Evolutionary conservation across 805 yeast species (phyloP).

Genomic region (Hanseniaspora jakobsenii): DNA sequence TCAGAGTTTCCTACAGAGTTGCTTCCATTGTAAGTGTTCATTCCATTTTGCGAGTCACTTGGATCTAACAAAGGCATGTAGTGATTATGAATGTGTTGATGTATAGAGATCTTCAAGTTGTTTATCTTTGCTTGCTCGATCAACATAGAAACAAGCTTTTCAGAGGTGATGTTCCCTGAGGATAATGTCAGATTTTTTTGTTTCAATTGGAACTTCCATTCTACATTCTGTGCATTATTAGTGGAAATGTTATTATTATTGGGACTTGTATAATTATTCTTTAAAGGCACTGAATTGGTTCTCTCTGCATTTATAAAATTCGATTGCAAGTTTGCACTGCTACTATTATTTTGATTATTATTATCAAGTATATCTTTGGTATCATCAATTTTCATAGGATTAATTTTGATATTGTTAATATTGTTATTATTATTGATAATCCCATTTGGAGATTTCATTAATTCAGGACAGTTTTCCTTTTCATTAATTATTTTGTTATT

Average conservation of each 20-base stretch:
- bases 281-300: constrained; percentile 12
- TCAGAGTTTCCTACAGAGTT: no score
- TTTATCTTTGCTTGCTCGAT: constrained; percentile 49
- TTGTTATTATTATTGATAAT: neutral
- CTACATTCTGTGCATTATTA: no score
- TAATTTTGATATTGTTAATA: neutral
- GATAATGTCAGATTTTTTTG: constrained; percentile 38
- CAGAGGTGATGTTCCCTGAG: constrained; percentile 41
- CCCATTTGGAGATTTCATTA: no score
- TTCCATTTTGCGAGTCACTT: no score
- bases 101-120: constrained; percentile 53
- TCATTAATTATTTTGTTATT: no score
- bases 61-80: constrained; percentile 37
- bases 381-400: neutral
- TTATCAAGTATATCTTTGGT: neutral
- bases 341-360: neutral
- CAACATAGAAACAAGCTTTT: constrained; percentile 44
- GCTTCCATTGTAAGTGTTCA: no score
- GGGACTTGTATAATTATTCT: no score
- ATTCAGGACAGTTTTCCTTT: no score
- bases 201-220: constrained; percentile 51
- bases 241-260: no score
- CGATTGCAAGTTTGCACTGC: neutral
- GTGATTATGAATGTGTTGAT: constrained; percentile 79
- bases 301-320: neutral